phyloP scores from a whole-genome alignment of 2,329 filamentous ascomycete species.

The Venturia nashicola region DNA sequence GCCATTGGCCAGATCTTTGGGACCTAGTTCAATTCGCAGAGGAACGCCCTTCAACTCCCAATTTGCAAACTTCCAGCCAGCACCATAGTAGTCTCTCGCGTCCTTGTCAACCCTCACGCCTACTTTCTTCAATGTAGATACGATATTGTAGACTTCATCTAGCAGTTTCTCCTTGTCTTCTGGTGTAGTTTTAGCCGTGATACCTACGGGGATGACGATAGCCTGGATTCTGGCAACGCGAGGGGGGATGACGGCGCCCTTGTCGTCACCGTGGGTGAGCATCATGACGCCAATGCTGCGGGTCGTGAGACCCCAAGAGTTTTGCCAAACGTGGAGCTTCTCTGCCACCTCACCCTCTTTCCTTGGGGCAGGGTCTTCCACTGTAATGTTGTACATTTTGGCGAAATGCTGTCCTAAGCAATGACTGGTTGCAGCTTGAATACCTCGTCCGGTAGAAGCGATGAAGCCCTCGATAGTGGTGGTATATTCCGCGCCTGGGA shows the following conservation, averaged over 20 bases:
- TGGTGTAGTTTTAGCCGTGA: slow-evolving; percentile 74
- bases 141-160: slow-evolving; percentile 61
- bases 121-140: slow-evolving; percentile 54
- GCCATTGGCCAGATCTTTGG: slow-evolving; percentile 79
- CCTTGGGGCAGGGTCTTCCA: slow-evolving; percentile 73
- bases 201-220: slow-evolving; percentile 81
- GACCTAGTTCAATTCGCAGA: slow-evolving; percentile 86
- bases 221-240: slow-evolving; percentile 77
- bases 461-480: slow-evolving; percentile 97
- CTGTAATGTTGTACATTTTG: slow-evolving; percentile 98
- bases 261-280: slow-evolving; percentile 94
- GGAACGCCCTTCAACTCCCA: slow-evolving; percentile 97
- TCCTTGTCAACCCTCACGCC: slow-evolving; percentile 73
- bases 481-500: slow-evolving; percentile 91
- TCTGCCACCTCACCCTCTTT: slow-evolving; percentile 49
- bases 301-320: slow-evolving; percentile 96
- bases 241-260: slow-evolving; percentile 85
- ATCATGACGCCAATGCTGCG: slow-evolving; percentile 98
- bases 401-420: slow-evolving; percentile 95
- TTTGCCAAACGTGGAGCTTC: slow-evolving; percentile 85
- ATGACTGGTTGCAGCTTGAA: slow-evolving; percentile 92
- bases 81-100: slow-evolving; percentile 67
- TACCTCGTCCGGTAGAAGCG: slow-evolving; percentile 86
- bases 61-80: slow-evolving; percentile 97
- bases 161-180: slow-evolving; percentile 69